A percentile compares a stretch with the other conserved stretches of the same genome.
These are phyloP conservation scores for Entonaema liquescens DNA, from an alignment of 495 filamentous ascomycete genomes.

Conservation along the genomic window DNA sequence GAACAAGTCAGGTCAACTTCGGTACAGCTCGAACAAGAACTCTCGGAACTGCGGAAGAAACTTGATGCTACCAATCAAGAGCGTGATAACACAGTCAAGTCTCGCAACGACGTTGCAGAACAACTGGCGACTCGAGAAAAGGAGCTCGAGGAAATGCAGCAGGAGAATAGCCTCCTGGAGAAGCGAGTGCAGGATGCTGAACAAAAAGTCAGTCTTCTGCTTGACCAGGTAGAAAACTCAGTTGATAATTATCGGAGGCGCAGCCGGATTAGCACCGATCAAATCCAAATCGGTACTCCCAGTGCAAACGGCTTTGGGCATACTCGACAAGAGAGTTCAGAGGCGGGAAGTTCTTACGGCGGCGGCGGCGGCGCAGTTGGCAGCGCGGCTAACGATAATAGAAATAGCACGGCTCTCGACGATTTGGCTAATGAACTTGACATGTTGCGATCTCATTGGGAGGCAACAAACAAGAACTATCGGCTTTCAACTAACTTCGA, in stretches of 20 bases:
- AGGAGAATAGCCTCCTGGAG: constrained; percentile 82
- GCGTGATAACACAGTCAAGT: constrained; percentile 67
- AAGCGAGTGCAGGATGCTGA: constrained; percentile 87
- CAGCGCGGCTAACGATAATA: constrained; percentile 54
- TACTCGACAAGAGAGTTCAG: constrained; percentile 68
- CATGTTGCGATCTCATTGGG: constrained; percentile 87
- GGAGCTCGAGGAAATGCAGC: constrained; percentile 82
- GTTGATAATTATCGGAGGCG: constrained; percentile 94
- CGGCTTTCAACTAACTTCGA: constrained; percentile 87
- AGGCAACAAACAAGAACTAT: constrained; percentile 93
- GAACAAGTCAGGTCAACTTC: constrained; percentile 70
- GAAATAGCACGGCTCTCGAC: constrained; percentile 88
- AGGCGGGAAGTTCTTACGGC: constrained; percentile 57
- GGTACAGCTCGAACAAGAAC: constrained; percentile 72
- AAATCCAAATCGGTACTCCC: constrained; percentile 38
- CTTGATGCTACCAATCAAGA: constrained; percentile 70
- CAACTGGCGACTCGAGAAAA: constrained; percentile 67
- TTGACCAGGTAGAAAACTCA: constrained; percentile 91
- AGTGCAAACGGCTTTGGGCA: constrained; percentile 53
- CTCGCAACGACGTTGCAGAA: constrained; percentile 64
- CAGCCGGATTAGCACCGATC: constrained; percentile 49
- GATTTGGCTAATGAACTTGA: constrained; percentile 92
- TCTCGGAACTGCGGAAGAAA: constrained; percentile 71
- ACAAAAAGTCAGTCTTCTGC: constrained; percentile 86
- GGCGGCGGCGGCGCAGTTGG: constrained; percentile 45